Percentiles rank a stretch among this genome's conserved stretches.
Evolutionary conservation across 768 basidiomycete genomes (phyloP).

Genomic region (Obba rivulosa): DNA sequence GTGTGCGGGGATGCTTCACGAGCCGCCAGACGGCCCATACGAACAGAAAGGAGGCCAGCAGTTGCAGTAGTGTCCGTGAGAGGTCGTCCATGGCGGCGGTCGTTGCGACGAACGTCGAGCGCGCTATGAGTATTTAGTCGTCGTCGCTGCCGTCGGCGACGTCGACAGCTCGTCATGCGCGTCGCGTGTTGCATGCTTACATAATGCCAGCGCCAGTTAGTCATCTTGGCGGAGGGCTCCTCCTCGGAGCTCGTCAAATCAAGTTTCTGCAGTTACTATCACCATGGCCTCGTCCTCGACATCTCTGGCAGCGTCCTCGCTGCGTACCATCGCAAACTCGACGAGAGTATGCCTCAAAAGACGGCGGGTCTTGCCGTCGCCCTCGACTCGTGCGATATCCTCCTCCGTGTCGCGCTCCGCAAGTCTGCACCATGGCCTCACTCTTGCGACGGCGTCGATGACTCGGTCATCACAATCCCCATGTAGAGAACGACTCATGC

Average conservation of each 20-base stretch:
- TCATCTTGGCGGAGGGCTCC: no score
- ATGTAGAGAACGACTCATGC: constrained; percentile 11
- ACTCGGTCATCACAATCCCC: constrained; percentile 7
- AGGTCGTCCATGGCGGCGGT: no score
- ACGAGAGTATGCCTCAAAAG: not conserved
- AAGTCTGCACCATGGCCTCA: constrained; percentile 26
- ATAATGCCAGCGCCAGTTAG: not conserved
- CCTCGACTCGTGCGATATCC: constrained; percentile 10
- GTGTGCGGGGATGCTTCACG: not conserved
- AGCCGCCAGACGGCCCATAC: constrained; percentile 8
- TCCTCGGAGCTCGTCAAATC: not conserved
- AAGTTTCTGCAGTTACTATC: not conserved
- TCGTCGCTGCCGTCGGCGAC: no score
- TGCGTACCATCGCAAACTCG: constrained; percentile 2
- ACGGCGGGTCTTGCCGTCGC: not conserved
- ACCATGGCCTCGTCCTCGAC: constrained; percentile 13
- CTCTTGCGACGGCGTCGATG: constrained; percentile 29
- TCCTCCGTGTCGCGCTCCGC: constrained; percentile 9
- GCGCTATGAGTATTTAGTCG: no score
- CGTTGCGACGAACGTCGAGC: no score
- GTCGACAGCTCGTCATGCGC: no score
- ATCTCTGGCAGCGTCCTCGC: constrained; percentile 10
- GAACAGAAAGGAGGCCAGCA: not conserved
- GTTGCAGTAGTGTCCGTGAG: no score
- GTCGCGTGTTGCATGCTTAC: no score